phyloP scores from a whole-genome alignment of 148 eudicot species.

The Nepenthes mirabilis region DNA sequence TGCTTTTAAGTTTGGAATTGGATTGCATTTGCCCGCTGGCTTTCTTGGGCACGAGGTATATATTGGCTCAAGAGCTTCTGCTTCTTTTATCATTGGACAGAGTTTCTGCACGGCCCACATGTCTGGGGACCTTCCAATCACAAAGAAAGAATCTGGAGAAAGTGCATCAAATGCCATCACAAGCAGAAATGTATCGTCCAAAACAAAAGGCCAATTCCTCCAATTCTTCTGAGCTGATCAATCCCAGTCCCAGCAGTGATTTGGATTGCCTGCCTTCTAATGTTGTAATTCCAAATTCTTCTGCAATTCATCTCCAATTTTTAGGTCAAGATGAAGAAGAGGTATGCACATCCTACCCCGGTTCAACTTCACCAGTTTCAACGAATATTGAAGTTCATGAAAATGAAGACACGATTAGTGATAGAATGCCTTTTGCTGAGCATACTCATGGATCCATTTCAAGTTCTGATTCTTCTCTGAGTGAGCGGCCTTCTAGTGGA shows the following conservation, averaged over 20 bases:
- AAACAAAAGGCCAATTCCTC: constrained; percentile 5
- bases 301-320: not conserved
- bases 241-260: not conserved
- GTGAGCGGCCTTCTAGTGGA: not conserved
- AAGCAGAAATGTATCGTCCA: constrained; percentile 2
- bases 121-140: constrained; percentile 15
- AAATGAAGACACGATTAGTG: not conserved
- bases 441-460: not conserved
- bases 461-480: not conserved
- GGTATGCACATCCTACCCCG: not conserved
- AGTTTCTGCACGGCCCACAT: constrained; percentile 20
- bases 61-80: constrained; percentile 4
- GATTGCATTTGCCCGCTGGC: too few relatives aligned
- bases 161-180: not conserved
- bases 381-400: not conserved
- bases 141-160: constrained; percentile 6
- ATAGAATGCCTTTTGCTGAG: not conserved
- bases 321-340: constrained; percentile 1
- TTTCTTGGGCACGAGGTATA: not conserved
- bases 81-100: constrained; percentile 7
- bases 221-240: constrained; percentile 4
- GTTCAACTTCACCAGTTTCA: constrained; percentile 9
- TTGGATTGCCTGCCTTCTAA: constrained; percentile 1
- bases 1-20: not conserved
- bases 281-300: not conserved